These are phyloP conservation scores for Raddia guianensis DNA, from an alignment of 176 grass and related monocot species.

Conservation along the genomic window DNA sequence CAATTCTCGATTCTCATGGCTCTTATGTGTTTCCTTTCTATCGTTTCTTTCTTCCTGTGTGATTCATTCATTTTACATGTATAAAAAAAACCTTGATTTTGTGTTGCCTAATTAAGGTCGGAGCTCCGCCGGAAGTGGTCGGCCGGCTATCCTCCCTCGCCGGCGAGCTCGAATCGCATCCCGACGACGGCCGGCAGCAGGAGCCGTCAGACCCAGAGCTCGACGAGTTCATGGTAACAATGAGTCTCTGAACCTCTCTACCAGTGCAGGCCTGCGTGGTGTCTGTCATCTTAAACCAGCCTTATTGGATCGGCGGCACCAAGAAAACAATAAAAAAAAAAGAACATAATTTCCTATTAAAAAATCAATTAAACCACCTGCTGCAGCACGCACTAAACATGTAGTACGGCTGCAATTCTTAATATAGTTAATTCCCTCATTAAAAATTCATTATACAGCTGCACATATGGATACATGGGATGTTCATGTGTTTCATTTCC, in stretches of 20 bases:
- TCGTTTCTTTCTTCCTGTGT: neutral
- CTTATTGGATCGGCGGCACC: no score
- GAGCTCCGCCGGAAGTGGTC: conserved; percentile 68
- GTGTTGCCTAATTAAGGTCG: conserved; percentile 54
- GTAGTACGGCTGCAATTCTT: no score
- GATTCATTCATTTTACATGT: neutral
- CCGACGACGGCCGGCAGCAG: conserved; percentile 18
- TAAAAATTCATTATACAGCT: neutral
- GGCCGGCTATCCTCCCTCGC: conserved; percentile 54
- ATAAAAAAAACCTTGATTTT: conserved; percentile 34
- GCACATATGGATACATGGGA: neutral
- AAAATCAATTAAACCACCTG: no score
- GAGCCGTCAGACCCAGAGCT: conserved; percentile 70
- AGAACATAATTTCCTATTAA: no score
- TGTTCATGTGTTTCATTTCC: neutral
- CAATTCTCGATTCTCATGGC: neutral
- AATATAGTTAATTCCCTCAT: neutral
- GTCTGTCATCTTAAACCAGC: neutral
- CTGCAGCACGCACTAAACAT: no score
- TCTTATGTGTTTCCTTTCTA: neutral
- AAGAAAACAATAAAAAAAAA: no score
- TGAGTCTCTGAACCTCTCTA: neutral
- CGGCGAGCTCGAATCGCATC: conserved; percentile 55
- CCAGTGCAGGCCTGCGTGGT: neutral
- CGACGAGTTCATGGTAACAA: conserved; percentile 82